Percentiles rank a stretch among this genome's conserved stretches.
Conservation (phyloP, 2,329 filamentous ascomycete genomes). For the Teratosphaeria epicoccoides region DNA sequence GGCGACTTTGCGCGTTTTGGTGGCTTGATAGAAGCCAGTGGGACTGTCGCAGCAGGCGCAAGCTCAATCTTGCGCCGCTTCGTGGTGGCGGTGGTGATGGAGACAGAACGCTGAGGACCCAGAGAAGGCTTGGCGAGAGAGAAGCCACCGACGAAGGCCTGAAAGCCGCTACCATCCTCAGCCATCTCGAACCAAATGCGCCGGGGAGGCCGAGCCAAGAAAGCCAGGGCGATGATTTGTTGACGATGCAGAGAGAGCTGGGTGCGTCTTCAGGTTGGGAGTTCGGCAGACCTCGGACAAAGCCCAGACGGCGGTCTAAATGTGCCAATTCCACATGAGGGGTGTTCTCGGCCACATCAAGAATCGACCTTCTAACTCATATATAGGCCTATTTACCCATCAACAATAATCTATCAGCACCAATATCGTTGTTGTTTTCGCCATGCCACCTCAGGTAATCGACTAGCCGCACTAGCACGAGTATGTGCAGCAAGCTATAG, state of each 20-base stretch:
- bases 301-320: too few relatives aligned
- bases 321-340: too few relatives aligned
- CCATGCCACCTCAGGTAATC: too few relatives aligned
- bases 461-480: too few relatives aligned
- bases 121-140: not conserved
- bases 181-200: not conserved
- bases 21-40: constrained; percentile 12
- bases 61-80: constrained; percentile 12
- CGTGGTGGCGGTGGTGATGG: constrained; percentile 1
- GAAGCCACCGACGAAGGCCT: not conserved
- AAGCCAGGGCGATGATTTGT: not conserved
- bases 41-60: constrained; percentile 2
- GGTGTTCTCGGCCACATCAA: too few relatives aligned
- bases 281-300: not conserved
- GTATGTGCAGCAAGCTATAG: too few relatives aligned
- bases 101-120: not conserved
- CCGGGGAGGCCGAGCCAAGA: not conserved
- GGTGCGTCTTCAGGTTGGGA: not conserved
- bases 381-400: too few relatives aligned
- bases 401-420: too few relatives aligned
- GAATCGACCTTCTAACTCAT: too few relatives aligned
- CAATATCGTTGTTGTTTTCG: too few relatives aligned
- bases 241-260: not conserved
- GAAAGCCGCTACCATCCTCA: not conserved
- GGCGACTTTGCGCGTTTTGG: constrained; percentile 20